phyloP scores from a whole-genome alignment of 768 basidiomycete species.

The Myochromella boudieri region DNA sequence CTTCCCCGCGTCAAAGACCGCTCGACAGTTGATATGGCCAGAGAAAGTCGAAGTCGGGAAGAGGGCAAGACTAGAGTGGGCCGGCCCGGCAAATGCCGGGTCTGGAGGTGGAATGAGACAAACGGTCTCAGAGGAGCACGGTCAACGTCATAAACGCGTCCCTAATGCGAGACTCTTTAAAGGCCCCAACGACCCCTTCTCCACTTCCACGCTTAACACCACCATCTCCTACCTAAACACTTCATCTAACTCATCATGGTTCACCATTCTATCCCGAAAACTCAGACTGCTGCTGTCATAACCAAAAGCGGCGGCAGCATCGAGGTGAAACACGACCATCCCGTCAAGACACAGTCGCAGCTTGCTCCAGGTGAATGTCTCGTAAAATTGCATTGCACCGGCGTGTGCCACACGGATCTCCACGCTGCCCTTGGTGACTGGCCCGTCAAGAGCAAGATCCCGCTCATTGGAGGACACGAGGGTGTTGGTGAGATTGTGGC shows the following conservation, averaged over 20 bases:
- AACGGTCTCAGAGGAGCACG: no score
- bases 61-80: not conserved
- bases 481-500: conserved; percentile 83
- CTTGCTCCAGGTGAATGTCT: conserved; percentile 73
- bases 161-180: no score
- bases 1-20: no score
- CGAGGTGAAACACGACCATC: conserved; percentile 43
- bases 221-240: not conserved
- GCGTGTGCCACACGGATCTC: conserved; percentile 87
- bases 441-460: conserved; percentile 66
- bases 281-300: conserved; percentile 44
- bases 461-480: conserved; percentile 82
- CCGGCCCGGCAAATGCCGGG: no score
- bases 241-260: no score
- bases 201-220: not conserved
- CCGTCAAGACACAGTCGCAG: conserved; percentile 53
- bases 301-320: conserved; percentile 30
- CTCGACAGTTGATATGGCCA: no score
- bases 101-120: no score
- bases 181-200: no score
- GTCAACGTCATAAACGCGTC: no score
- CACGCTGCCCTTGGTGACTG: conserved; percentile 79
- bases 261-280: conserved; percentile 31
- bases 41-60: not conserved
- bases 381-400: conserved; percentile 72